Evolutionary conservation across 1,139 yeast genomes (phyloP).

Genomic region (Kurtzmaniella natalensis): DNA sequence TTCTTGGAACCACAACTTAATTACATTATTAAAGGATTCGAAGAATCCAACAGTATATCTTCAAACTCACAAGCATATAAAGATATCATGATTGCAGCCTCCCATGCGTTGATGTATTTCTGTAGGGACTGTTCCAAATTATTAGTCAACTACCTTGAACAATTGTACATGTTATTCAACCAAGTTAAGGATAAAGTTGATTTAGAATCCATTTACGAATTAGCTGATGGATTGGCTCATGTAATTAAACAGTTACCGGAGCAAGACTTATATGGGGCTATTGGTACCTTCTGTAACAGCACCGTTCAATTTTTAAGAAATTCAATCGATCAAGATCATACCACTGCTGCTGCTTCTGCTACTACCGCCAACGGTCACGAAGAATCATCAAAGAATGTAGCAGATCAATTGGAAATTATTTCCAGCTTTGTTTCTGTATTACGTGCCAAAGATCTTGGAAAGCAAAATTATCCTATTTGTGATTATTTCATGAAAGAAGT

Average conservation of each 20-base stretch:
- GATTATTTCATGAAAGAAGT: slow-evolving; percentile 49
- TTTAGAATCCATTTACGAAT: slow-evolving; percentile 66
- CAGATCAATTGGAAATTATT: slow-evolving; percentile 73
- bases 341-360: slow-evolving; percentile 10
- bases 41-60: slow-evolving; percentile 23
- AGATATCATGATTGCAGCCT: slow-evolving; percentile 78
- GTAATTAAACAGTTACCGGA: slow-evolving; percentile 56
- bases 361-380: slow-evolving; percentile 30
- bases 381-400: slow-evolving; percentile 42
- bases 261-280: slow-evolving; percentile 31
- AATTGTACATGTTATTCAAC: slow-evolving; percentile 70
- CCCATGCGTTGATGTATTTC: slow-evolving; percentile 90
- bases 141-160: slow-evolving; percentile 68
- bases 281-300: slow-evolving; percentile 62
- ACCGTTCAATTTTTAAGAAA: slow-evolving; percentile 47
- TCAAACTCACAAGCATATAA: slow-evolving; percentile 14
- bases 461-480: slow-evolving; percentile 50
- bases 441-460: slow-evolving; percentile 31
- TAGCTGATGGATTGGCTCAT: slow-evolving; percentile 88
- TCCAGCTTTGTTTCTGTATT: slow-evolving; percentile 68
- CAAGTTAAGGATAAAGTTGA: slow-evolving; percentile 59
- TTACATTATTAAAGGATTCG: slow-evolving; percentile 79
- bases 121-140: slow-evolving; percentile 84
- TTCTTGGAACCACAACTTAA: slow-evolving; percentile 77
- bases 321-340: no score